These are phyloP conservation scores for Penicillium sp. DNA, from an alignment of 2,329 filamentous ascomycete genomes.

Conservation along the genomic window DNA sequence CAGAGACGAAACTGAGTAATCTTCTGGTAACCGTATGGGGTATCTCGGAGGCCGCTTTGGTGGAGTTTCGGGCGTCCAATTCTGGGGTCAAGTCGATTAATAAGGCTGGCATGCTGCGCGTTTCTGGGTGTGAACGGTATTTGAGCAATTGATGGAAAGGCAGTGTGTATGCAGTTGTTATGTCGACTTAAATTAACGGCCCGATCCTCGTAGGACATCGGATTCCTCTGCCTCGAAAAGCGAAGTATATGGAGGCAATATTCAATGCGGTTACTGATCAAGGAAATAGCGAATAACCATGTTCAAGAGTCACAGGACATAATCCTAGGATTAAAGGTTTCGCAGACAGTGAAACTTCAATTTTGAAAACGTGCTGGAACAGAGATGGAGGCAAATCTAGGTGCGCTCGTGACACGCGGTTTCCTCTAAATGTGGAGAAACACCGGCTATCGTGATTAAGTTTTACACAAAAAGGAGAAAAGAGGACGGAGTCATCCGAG, in stretches of 20 bases:
- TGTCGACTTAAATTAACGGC: background rate
- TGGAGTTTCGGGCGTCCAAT: too few relatives aligned
- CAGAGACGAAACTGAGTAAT: conserved; percentile 17
- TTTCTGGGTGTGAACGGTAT: background rate
- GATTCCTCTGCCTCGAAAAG: too few relatives aligned
- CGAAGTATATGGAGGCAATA: too few relatives aligned
- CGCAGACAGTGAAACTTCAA: too few relatives aligned
- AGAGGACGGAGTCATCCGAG: background rate
- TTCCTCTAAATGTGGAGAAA: too few relatives aligned
- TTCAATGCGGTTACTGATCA: background rate
- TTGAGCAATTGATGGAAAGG: background rate
- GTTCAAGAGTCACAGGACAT: background rate
- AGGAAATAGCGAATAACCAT: conserved; percentile 6
- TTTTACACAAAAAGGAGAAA: background rate
- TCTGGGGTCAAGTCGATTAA: background rate
- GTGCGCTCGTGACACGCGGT: too few relatives aligned
- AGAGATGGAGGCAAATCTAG: too few relatives aligned
- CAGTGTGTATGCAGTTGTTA: background rate
- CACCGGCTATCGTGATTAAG: background rate
- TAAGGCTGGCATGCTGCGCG: conserved; percentile 4
- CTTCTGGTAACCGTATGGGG: conserved; percentile 16
- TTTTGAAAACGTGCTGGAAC: too few relatives aligned
- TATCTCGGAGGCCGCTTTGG: background rate
- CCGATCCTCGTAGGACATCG: too few relatives aligned
- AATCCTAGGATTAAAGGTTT: background rate